Conservation (phyloP, 75 land plant species). For the Larix kaempferi region DNA sequence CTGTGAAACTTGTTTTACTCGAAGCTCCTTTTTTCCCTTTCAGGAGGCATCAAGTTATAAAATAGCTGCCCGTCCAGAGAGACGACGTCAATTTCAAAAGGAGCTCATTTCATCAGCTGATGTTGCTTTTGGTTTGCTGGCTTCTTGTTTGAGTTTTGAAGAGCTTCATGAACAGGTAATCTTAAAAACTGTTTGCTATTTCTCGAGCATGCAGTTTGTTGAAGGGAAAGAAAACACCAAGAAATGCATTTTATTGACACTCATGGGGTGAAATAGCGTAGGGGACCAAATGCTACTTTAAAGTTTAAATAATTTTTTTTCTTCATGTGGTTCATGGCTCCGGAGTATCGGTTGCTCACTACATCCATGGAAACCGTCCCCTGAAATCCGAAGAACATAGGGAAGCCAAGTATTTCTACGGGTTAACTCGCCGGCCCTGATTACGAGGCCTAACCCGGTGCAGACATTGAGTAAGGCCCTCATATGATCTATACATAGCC, state of each 20-base stretch:
- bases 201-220: conserved; percentile 1
- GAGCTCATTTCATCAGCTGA: conserved; percentile 71
- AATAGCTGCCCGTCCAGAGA: conserved; percentile 91
- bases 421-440: too few relatives aligned
- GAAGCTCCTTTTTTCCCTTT: not conserved
- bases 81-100: conserved; percentile 90
- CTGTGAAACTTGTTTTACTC: too few relatives aligned
- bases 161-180: conserved; percentile 86
- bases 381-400: too few relatives aligned
- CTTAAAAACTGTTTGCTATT: not conserved
- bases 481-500: too few relatives aligned
- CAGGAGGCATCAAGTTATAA: conserved; percentile 87
- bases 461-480: too few relatives aligned
- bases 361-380: too few relatives aligned
- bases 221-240: not conserved
- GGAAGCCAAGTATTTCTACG: too few relatives aligned
- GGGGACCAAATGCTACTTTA: not conserved
- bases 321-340: too few relatives aligned
- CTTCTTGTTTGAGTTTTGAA: conserved; percentile 56
- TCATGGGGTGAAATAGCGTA: not conserved
- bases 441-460: too few relatives aligned
- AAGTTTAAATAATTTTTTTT: too few relatives aligned
- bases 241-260: not conserved
- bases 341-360: too few relatives aligned
- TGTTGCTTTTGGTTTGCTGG: conserved; percentile 65